Evolutionary conservation across 2,329 filamentous ascomycete genomes (phyloP), one percentile per base, ranked within the genome.

Genomic region (Chaetoscypha palmicola): DNA sequence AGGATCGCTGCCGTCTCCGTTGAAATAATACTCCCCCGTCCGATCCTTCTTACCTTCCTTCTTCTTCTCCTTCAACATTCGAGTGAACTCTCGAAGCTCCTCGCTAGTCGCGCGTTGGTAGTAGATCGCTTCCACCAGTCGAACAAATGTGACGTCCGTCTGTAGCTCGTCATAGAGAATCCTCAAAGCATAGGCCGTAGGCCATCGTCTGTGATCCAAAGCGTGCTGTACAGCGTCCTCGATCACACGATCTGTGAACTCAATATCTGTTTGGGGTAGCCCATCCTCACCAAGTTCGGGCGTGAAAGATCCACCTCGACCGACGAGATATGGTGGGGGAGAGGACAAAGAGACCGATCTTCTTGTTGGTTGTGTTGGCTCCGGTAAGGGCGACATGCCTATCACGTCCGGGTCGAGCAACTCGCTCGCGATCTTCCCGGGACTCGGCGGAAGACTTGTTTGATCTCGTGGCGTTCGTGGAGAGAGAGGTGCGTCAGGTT

Each of bases 131-230:
- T 77, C 73, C 35, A 81, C 64, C 67, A 81, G 72, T 49, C 67
- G 63, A 46, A 81, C 65, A 54, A 80, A 77, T 26, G 64, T 64
- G 12, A 68, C 62, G 51, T 79, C 68, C 30, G 64, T 60, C 34
- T 67, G 67, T 47, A 73, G 70, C 56, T 81, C 75, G 51, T 81
- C 76, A 60, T 78, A 81, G 47, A 81, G 66, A 11, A 69, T 72
- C 41, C 76, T 69, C 47, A 82, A 66, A 32, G 78, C 77, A 66
- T 72, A 81, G 2, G 78, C 79, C 7, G 77, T 81, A 42, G 76
- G 74, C 58, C 77, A 81, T 46, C 75, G 73, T 49, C 68, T 68
- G 56, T 74, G 69, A 47, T 68, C 64, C 38, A 82, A 61, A 4
- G 77, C 77, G 55, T 78, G 70, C 8, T 77, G 70, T 22, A 81